Conservation (phyloP, 2,329 filamentous ascomycete species). For the Xylaria sp. region DNA sequence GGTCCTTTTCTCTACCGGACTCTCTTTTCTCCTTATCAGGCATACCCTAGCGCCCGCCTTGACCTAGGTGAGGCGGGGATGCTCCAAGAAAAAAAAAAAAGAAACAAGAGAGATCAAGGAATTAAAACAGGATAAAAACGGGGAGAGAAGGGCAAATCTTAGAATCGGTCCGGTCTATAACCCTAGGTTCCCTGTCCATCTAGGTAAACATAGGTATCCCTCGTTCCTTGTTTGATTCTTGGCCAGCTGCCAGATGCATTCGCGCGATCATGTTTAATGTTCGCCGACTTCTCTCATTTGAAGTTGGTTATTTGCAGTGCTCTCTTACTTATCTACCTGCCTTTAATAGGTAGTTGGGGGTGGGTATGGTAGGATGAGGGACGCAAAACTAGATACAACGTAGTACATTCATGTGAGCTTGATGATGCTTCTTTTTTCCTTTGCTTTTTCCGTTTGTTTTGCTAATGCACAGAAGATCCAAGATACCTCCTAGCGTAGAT, state of each 20-base stretch:
- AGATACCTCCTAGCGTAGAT: conserved; percentile 6
- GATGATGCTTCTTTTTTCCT: not conserved
- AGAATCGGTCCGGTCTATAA: conserved; percentile 10
- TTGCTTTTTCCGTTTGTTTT: conserved; percentile 3
- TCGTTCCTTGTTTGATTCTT: not conserved
- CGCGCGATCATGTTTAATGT: not conserved
- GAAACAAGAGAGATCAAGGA: not conserved
- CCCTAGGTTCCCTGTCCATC: conserved; percentile 6
- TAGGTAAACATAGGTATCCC: not conserved
- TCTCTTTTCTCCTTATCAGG: conserved; percentile 3
- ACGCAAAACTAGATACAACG: not conserved
- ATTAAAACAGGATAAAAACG: not conserved
- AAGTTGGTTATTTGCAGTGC: not conserved
- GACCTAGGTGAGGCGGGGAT: conserved; percentile 16
- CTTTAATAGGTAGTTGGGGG: not conserved
- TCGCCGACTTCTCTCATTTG: conserved; percentile 2
- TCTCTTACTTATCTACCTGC: conserved; percentile 1
- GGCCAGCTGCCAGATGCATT: not conserved
- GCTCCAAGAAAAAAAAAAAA: not conserved
- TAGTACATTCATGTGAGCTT: not conserved
- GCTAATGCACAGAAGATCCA: conserved; percentile 21
- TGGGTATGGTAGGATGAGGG: not conserved
- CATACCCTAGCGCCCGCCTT: not conserved
- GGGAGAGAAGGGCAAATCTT: conserved; percentile 4
- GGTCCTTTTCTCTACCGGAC: conserved; percentile 19